Evolutionary conservation across 75 land plant species (phyloP).

Genomic region (Azolla pinnata): DNA sequence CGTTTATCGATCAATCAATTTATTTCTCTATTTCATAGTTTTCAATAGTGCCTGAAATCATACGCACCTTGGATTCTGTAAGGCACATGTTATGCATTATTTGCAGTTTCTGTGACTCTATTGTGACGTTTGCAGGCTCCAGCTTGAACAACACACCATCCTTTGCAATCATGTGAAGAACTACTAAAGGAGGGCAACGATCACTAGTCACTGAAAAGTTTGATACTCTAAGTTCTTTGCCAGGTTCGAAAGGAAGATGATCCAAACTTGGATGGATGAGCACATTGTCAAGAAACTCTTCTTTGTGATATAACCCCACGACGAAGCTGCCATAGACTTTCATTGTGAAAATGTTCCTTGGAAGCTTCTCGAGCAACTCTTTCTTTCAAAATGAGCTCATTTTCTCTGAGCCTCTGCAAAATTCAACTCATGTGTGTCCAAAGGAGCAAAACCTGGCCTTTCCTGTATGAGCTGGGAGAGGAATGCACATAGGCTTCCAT

Average conservation of each 20-base stretch:
- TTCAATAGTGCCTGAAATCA: no score
- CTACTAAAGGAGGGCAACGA: conserved; percentile 82
- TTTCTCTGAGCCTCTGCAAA: no score
- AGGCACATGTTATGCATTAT: conserved; percentile 59
- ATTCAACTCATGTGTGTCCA: no score
- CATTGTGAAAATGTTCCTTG: no score
- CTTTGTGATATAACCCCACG: background rate
- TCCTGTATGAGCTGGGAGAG: no score
- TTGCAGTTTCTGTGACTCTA: conserved; percentile 33
- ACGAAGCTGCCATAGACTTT: background rate
- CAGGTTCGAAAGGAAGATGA: conserved; percentile 5
- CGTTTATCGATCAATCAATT: no score
- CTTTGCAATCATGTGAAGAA: conserved; percentile 58
- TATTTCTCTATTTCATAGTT: no score
- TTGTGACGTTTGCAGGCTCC: conserved; percentile 34
- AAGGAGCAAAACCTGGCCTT: no score
- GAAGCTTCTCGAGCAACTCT: no score
- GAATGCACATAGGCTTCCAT: no score
- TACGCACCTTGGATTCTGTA: conserved; percentile 75
- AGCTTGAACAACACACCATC: conserved; percentile 64
- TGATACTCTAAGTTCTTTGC: conserved; percentile 55
- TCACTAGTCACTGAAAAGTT: conserved; percentile 67
- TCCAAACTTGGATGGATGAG: background rate
- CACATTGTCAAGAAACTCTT: background rate
- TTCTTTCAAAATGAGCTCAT: no score